These are phyloP conservation scores for Metarhizium album DNA, from an alignment of 2,329 filamentous ascomycete genomes.

Conservation along the genomic window DNA sequence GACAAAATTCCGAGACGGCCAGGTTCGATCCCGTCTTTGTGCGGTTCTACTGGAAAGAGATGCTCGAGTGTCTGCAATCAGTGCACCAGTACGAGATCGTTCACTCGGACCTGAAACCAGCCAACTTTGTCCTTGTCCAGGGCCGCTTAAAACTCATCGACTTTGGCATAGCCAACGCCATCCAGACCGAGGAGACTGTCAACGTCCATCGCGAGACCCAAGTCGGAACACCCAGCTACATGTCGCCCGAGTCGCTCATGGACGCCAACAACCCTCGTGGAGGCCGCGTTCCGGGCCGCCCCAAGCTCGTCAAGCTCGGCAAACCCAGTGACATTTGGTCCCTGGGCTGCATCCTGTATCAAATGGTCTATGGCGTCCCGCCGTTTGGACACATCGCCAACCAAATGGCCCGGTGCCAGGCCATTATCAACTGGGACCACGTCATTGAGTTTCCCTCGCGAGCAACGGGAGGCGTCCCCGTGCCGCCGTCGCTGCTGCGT, in stretches of 20 bases:
- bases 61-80: constrained; percentile 88
- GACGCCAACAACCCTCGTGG: constrained; percentile 64
- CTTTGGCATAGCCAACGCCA: constrained; percentile 96
- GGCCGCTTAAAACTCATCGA: constrained; percentile 92
- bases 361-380: constrained; percentile 95
- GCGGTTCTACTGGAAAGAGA: constrained; percentile 98
- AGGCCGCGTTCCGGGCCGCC: constrained; percentile 27
- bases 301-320: constrained; percentile 86
- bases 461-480: constrained; percentile 53
- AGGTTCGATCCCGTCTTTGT: constrained; percentile 82
- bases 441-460: constrained; percentile 59
- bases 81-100: constrained; percentile 89
- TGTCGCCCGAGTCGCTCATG: constrained; percentile 90
- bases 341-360: constrained; percentile 90
- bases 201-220: constrained; percentile 95
- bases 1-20: constrained; percentile 60
- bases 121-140: constrained; percentile 89
- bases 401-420: constrained; percentile 75
- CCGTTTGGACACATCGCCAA: constrained; percentile 90
- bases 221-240: constrained; percentile 95
- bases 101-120: constrained; percentile 92
- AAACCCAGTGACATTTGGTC: constrained; percentile 96
- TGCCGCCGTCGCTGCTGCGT: constrained; percentile 47
- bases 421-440: constrained; percentile 72
- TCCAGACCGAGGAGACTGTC: constrained; percentile 88